Conservation (phyloP, 805 yeast species). For the Candida awuae region DNA sequence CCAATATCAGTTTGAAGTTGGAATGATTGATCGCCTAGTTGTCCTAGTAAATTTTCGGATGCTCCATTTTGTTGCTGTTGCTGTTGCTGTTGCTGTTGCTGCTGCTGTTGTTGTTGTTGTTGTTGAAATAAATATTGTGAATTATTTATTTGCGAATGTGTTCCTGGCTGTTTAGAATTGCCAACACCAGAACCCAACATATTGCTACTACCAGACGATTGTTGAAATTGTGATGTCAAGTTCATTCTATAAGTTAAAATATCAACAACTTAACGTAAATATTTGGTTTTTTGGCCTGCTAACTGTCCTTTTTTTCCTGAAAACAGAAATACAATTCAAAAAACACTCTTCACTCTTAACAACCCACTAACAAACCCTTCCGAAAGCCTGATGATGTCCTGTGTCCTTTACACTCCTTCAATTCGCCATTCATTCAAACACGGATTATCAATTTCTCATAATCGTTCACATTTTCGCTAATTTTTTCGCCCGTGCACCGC, state of each 20-base stretch:
- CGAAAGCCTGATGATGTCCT: no score
- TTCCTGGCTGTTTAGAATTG: conserved; percentile 6
- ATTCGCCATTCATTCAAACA: no score
- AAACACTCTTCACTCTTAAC: no score
- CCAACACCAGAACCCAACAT: conserved; percentile 3
- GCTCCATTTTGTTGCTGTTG: conserved; percentile 1
- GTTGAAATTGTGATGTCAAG: conserved; percentile 15
- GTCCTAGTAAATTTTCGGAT: conserved; percentile 1
- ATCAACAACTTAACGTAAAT: no score
- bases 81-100: conserved; percentile 3
- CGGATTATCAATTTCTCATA: no score
- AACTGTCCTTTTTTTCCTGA: no score
- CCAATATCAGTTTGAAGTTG: neutral
- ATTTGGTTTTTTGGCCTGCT: no score
- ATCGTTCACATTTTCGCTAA: no score
- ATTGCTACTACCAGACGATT: conserved; percentile 5
- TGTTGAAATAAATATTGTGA: conserved; percentile 9
- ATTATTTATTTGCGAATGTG: conserved; percentile 4
- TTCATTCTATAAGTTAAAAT: conserved; percentile 10
- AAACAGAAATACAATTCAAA: no score
- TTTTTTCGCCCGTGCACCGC: no score
- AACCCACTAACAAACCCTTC: no score
- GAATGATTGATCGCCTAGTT: neutral
- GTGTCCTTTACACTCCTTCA: no score
- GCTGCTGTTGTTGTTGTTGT: conserved; percentile 10